Evolutionary conservation across 495 filamentous ascomycete species (phyloP).

Genomic region (Penicillium soppii): DNA sequence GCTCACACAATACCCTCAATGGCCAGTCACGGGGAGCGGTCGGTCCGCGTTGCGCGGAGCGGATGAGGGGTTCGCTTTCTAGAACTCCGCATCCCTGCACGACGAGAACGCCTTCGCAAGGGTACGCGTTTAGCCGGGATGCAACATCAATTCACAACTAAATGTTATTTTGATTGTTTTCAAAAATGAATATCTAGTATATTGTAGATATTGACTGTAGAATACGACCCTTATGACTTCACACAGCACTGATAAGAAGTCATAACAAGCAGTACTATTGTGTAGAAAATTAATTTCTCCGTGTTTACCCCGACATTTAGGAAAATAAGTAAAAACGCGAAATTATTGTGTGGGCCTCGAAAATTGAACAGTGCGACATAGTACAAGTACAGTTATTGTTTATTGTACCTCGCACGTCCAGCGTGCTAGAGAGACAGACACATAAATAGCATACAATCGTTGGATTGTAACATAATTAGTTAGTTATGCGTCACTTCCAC

Average conservation of each 20-base stretch:
- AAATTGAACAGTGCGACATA: not conserved
- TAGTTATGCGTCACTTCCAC: too few species aligned
- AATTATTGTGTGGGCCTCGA: too few species aligned
- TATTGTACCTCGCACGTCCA: too few species aligned
- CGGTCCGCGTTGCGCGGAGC: slow-evolving; percentile 10
- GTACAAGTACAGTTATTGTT: not conserved
- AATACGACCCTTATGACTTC: not conserved
- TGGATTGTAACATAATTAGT: too few species aligned
- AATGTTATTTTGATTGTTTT: not conserved
- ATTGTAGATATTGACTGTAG: not conserved
- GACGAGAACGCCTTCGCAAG: not conserved
- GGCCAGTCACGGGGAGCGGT: slow-evolving; percentile 2
- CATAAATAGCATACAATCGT: too few species aligned
- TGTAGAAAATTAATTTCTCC: not conserved
- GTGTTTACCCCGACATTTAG: slow-evolving; percentile 1
- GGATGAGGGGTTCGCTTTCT: slow-evolving; percentile 17
- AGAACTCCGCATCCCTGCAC: slow-evolving; percentile 10
- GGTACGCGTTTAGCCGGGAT: slow-evolving; percentile 10
- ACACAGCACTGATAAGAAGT: not conserved
- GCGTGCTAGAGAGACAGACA: too few species aligned
- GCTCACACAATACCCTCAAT: not conserved
- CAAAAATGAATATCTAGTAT: too few species aligned
- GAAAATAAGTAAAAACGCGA: too few species aligned
- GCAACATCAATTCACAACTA: slow-evolving; percentile 3
- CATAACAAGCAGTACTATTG: not conserved